Evolutionary conservation across 2,329 filamentous ascomycete species (phyloP), one percentile per base, ranked within the genome.

Genomic region (Xylaria sp.): DNA sequence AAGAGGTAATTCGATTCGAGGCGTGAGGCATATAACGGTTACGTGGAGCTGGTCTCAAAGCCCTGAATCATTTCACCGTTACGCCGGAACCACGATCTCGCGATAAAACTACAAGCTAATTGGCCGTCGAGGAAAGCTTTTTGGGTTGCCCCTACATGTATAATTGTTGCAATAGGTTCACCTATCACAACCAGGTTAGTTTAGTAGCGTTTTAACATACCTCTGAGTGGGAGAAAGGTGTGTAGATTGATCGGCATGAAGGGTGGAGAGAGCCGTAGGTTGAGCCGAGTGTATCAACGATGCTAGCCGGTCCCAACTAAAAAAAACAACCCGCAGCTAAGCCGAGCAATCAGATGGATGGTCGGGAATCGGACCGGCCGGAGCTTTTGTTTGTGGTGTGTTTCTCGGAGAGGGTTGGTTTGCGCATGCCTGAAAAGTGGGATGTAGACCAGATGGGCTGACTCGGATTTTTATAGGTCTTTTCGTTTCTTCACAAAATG

Each of bases 211-310:
- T 20, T 28, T 46, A 52, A 15, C 25, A 18, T 13, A n/a, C n/a
- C n/a, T n/a, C n/a, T n/a, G n/a, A 5, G 46, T 34, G 13, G 36
- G 13, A 20, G 46, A 50, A 20, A 60, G 39, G 23, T 41, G 55
- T 48, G 46, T 4, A 32, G 3, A 10, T 18, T 63, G 55, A 67
- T 67, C 59, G 41, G 60, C 36, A 28, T 34, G 32, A 12, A 32
- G 32, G 32, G 52, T 62, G 58, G 58, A 43, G 52, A 58, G 3
- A 34, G 43, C 15, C n/a, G 43, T 45, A 20, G 58, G n/a, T 12
- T 43, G 56, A 36, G 50, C 32, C 30, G 48, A 13, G 28, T 18
- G 3, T 32, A 52, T 52, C 20, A 30, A 53, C 50, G 30, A 13
- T 32, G n/a, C 50, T 7, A 43, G 39, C 36, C 34, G 25, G 25